Base-by-base conservation (phyloP, 192 early-diverging fungal genomes). In the Coemansia sp. region DNA sequence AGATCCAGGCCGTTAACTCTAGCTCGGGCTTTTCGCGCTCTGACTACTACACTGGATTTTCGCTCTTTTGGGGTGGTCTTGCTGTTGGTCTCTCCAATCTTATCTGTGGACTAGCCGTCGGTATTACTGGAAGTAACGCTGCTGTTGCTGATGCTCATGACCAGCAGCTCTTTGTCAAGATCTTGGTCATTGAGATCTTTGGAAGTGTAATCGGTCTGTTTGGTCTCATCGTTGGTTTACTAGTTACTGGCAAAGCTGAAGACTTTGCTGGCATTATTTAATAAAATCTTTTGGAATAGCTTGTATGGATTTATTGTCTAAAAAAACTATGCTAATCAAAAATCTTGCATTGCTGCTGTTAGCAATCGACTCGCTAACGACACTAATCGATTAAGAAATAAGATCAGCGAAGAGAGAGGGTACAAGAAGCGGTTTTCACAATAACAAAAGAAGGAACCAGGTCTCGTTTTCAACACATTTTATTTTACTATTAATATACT, bases 121-220 rank as follows among this genome's bases (percentile, higher is more conserved):
- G 97, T 33, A 87, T 97, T 66, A 95, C 93, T 16, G 97, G 97
- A 44, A 91, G 92, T 49, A 95, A 91, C 64, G 95, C 95, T 41
- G 97, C 95, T 10, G 81, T 97, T 18, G 96, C 96, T 18, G 97
- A 99, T 75, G 96, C 97, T 22, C 94, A 96, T 52, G 95, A 99
- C 83, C 86, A 90, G 39, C 87, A 91, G 72, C 84, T 99, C 55
- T 99, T 99, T 87, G 97, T 99, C 71, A 99, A 99, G 77, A 93
- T 99, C 29, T 84, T 99, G 40, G 93, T 99, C 52, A 92, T 99
- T 63, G 97, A 97, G 74, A 99, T 99, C 76, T 97, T 99, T 79
- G 97, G 96, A 16, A 92, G 90, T 62, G 93, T 99, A 52, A 88
- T 99, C 64, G 97, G 97, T 36, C 87, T 99, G 24, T 99, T 99